Percentiles rank a stretch among this genome's conserved stretches.
Evolutionary conservation across 2,329 filamentous ascomycete species (phyloP).

Genomic region (Xylariaceae sp.): DNA sequence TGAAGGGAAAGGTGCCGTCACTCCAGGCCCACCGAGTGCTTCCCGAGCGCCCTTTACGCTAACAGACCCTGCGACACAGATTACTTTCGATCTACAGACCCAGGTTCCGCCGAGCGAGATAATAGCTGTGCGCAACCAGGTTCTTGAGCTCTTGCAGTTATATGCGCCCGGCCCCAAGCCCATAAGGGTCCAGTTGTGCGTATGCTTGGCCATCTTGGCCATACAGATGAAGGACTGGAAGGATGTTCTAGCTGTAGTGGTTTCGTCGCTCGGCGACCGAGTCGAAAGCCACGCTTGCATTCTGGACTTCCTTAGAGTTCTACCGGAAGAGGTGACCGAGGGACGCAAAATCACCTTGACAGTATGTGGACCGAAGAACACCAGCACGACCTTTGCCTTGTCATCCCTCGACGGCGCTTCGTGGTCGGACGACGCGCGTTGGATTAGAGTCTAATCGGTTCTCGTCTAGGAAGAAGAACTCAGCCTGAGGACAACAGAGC

Average conservation of each 20-base stretch:
- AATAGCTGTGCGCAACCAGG: constrained; percentile 72
- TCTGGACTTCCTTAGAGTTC: constrained; percentile 90
- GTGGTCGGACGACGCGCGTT: constrained; percentile 31
- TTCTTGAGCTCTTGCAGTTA: constrained; percentile 73
- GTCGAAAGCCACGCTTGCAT: constrained; percentile 78
- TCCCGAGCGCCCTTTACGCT: constrained; percentile 11
- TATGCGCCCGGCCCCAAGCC: constrained; percentile 79
- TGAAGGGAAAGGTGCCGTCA: constrained; percentile 85
- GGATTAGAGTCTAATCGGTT: constrained; percentile 42
- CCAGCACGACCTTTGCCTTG: constrained; percentile 38
- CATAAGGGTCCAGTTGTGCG: constrained; percentile 85
- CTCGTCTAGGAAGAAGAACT: constrained; percentile 88
- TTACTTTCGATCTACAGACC: constrained; percentile 84
- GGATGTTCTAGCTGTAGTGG: constrained; percentile 79
- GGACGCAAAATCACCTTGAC: constrained; percentile 98
- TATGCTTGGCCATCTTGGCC: constrained; percentile 88
- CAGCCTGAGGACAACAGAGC: constrained; percentile 73
- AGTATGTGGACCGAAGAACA: constrained; percentile 72
- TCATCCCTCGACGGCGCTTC: constrained; percentile 25
- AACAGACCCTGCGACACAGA: constrained; percentile 49
- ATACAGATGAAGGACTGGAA: constrained; percentile 97
- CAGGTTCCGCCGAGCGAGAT: constrained; percentile 76
- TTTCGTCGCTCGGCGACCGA: constrained; percentile 69
- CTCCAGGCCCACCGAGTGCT: constrained; percentile 1
- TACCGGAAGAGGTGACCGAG: constrained; percentile 98